Evolutionary conservation across 1,139 yeast species (phyloP).

Genomic region (Arxiozyma bovina): DNA sequence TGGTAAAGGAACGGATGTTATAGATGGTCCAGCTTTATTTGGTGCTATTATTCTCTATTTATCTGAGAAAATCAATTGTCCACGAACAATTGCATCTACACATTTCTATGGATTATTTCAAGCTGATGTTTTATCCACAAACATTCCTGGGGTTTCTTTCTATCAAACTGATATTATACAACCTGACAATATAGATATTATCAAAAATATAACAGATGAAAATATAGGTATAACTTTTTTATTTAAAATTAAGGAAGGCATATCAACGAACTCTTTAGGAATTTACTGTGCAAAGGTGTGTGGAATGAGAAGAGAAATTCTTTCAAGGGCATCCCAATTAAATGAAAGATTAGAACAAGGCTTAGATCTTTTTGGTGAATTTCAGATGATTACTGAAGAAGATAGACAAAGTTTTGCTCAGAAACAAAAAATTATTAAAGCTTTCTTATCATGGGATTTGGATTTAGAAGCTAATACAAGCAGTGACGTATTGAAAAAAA

Average conservation of each 20-base stretch:
- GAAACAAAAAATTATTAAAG: constrained; percentile 25
- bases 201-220: background rate
- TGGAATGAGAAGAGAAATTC: constrained; percentile 30
- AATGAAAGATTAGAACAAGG: constrained; percentile 16
- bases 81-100: constrained; percentile 36
- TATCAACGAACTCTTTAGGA: constrained; percentile 34
- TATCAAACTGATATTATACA: constrained; percentile 29
- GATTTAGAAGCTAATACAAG: constrained; percentile 12
- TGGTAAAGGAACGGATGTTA: constrained; percentile 43
- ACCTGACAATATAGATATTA: background rate
- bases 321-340: constrained; percentile 29
- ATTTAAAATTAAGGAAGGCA: constrained; percentile 30
- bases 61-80: constrained; percentile 16
- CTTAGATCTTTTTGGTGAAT: constrained; percentile 15
- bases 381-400: constrained; percentile 13
- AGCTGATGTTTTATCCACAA: constrained; percentile 15
- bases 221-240: constrained; percentile 30
- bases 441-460: constrained; percentile 31
- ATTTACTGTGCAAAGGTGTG: constrained; percentile 35
- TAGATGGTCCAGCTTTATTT: constrained; percentile 40
- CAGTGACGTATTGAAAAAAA: constrained; percentile 7
- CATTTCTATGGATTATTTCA: constrained; percentile 39
- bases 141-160: constrained; percentile 16
- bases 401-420: constrained; percentile 15
- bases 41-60: constrained; percentile 34